phyloP scores from a whole-genome alignment of 2,329 filamentous ascomycete species.

The Fusarium lyarnte region DNA sequence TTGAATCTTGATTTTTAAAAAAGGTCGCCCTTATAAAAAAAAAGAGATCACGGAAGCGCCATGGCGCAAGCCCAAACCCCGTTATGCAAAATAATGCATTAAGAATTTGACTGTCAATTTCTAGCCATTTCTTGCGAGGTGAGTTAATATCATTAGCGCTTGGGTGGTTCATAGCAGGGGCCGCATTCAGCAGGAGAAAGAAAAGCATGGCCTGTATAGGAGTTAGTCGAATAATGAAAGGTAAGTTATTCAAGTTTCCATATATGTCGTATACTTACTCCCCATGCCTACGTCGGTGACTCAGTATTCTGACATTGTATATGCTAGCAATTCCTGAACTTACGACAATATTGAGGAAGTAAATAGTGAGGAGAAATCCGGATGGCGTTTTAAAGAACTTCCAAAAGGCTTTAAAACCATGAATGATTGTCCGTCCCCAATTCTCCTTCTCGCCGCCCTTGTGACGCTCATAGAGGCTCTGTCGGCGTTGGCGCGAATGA shows the following conservation, averaged over 20 bases:
- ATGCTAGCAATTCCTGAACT: neutral
- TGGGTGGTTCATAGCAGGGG: neutral
- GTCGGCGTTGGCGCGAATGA: neutral
- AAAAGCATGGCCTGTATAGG: neutral
- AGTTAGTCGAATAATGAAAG: neutral
- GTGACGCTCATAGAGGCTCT: neutral
- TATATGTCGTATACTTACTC: neutral
- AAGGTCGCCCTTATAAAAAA: neutral
- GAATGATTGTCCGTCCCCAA: neutral
- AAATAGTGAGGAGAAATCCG: neutral
- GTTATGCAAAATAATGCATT: conserved; percentile 88
- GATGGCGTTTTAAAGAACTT: conserved; percentile 53
- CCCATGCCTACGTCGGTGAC: neutral
- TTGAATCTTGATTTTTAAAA: neutral
- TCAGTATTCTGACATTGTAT: neutral
- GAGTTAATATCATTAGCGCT: conserved; percentile 71
- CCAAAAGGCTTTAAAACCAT: neutral
- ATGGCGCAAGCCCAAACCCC: conserved; percentile 82
- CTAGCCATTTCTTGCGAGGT: conserved; percentile 81
- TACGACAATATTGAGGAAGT: neutral
- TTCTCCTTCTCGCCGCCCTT: neutral
- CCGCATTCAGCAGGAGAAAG: neutral
- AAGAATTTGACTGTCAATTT: conserved; percentile 80
- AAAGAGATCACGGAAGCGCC: conserved; percentile 72
- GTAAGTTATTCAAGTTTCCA: neutral